phyloP scores from a whole-genome alignment of 352 stramenopile genomes.

The Pythium periplocum region DNA sequence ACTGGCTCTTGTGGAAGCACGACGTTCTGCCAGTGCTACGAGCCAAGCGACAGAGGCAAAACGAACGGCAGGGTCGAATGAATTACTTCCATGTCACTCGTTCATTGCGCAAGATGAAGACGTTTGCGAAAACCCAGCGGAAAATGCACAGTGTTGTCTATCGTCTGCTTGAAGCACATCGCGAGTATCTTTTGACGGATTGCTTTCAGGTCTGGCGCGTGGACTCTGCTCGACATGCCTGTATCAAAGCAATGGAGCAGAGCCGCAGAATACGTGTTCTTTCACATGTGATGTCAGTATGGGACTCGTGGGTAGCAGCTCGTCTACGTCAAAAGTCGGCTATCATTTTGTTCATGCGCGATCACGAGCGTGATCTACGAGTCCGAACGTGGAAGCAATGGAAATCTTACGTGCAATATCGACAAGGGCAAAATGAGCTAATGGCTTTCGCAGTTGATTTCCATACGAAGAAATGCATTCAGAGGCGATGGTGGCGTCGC shows the following conservation, averaged over 20 bases:
- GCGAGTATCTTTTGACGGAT: no score
- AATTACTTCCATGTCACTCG: background rate
- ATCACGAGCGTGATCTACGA: background rate
- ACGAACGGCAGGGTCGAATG: background rate
- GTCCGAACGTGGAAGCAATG: background rate
- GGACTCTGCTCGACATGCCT: no score
- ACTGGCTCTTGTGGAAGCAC: conserved; percentile 53
- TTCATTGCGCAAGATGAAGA: conserved; percentile 5
- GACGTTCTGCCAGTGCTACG: conserved; percentile 26
- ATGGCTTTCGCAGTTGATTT: conserved; percentile 1
- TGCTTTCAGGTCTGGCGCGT: no score
- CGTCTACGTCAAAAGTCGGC: background rate
- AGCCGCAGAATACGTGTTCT: no score
- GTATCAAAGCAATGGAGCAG: no score
- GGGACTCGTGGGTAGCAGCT: conserved; percentile 1
- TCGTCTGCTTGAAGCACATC: no score
- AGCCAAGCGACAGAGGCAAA: background rate
- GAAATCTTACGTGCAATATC: background rate
- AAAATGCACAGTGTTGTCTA: no score
- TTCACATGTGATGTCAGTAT: background rate
- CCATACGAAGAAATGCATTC: conserved; percentile 2
- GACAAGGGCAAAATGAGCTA: conserved; percentile 1
- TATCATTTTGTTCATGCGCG: conserved; percentile 1
- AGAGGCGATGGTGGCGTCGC: conserved; percentile 7
- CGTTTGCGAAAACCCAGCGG: background rate